Evolutionary conservation across 305 asterid genomes (phyloP), one percentile per base, ranked within the genome.

Genomic region (Stenogyne calaminthoides): DNA sequence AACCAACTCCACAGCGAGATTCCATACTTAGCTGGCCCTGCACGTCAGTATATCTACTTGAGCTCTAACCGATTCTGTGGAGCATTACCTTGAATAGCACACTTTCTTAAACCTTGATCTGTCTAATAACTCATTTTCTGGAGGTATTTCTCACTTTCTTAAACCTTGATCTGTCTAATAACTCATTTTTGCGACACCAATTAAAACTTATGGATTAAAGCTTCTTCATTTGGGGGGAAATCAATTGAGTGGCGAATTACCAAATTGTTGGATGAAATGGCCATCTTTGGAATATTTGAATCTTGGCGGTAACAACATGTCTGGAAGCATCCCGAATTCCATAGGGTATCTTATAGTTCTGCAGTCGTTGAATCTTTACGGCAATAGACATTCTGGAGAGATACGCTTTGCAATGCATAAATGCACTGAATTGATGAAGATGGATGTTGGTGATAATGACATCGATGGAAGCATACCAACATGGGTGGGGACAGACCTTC

Each of bases 191-290:
- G n/a, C n/a, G n/a, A n/a, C n/a, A n/a, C n/a, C n/a, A n/a, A n/a
- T n/a, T n/a, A n/a, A n/a, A n/a, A n/a, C n/a, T n/a, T n/a, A n/a
- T n/a, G n/a, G n/a, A n/a, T n/a, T n/a, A n/a, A n/a, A n/a, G n/a
- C n/a, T n/a, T n/a, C n/a, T n/a, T n/a, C n/a, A n/a, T n/a, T n/a
- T n/a, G n/a, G n/a, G n/a, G 52, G 68, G 25, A 19, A 81, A 78
- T 62, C 44, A 20, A 0, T 20, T 78, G 32, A 64, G 74, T 10
- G 82, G 80, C 6, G 72, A 77, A 10, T 1, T 81, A 9, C 80
- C 84, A 1, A 72, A 73, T 67, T 80, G 86, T 14, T 79, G 72
- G 78, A 61, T 32, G 70, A 70, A 70, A 6, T 77, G 75, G 78
- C 59, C 77, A 0, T 36, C 9, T 0, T 40, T 81, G 15, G 0